Evolutionary conservation across 1,139 yeast genomes (phyloP), one percentile per base, ranked within the genome.

Genomic region (Geotrichum histeridarum): DNA sequence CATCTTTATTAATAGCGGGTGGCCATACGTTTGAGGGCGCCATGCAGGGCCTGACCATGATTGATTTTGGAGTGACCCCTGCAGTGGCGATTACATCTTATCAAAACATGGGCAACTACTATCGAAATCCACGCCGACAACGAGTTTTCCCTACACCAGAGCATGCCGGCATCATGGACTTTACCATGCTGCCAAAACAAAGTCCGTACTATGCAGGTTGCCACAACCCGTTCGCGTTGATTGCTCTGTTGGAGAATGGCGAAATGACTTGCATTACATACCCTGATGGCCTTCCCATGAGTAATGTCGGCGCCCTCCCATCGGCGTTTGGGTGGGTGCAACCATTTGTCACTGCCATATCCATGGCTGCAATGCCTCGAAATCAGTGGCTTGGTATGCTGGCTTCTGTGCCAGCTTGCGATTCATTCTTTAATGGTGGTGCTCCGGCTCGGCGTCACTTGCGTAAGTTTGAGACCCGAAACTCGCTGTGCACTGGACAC

Each of bases 41-140:
- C 0, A 69, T 73, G 36, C 82, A 80, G 60, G 80, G 81, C 33
- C 64, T 91, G 8, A 78, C 83, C 6, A 73, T 84, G 54, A 72
- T 91, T 57, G 89, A 89, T 60, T 86, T 88, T 63, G 97, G 97
- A 1, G 75, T 77, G 30, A 88, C 96, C 8, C 86, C 95, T 37
- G 79, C 82, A 54, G 87, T 88, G 59, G 78, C 91, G 1, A 72
- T 90, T 55, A 85, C 96, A 0, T 84, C 96, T 0, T 87, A 88
- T 67, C 87, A 84, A 14, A 83, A 83, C 54, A 94, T 90, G 84
- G 85, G 86, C 11, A 79, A 78, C 44, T 89, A 83, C 64, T 94
- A 89, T 68, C 74, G 86, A 0, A 75, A 73, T 43, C 95, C 95
- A 0, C 77, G 76, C 49, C 75, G 79, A 44, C 84, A 81, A 58